phyloP scores from a whole-genome alignment of 2,329 filamentous ascomycete genomes.

The Botryosphaeria agaves region DNA sequence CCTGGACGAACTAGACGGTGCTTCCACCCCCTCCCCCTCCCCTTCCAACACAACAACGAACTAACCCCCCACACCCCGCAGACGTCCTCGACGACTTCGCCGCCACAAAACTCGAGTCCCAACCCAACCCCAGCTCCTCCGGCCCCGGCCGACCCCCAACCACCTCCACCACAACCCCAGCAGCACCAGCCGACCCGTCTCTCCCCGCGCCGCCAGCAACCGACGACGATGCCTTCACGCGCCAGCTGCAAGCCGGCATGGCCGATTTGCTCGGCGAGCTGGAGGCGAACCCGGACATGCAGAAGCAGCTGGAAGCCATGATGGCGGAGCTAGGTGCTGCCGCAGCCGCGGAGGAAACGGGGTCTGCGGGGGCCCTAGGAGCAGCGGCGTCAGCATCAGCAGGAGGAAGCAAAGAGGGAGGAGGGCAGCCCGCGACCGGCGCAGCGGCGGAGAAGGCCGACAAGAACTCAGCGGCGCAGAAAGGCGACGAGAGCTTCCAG shows the following conservation, averaged over 20 bases:
- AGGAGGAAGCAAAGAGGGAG: slow-evolving; percentile 14
- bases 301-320: slow-evolving; percentile 61
- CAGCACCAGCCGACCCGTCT: slow-evolving; percentile 8
- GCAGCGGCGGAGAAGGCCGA: slow-evolving; percentile 7
- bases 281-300: slow-evolving; percentile 45
- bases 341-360: slow-evolving; percentile 14
- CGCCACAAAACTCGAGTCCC: slow-evolving; percentile 38
- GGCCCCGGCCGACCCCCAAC: slow-evolving; percentile 18
- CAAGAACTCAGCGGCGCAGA: slow-evolving; percentile 5
- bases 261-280: slow-evolving; percentile 60
- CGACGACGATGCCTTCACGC: slow-evolving; percentile 61
- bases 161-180: slow-evolving; percentile 3
- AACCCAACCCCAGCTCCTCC: slow-evolving; percentile 11
- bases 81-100: slow-evolving; percentile 91
- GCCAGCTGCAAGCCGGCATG: slow-evolving; percentile 83
- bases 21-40: too few relatives aligned
- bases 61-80: slow-evolving; percentile 16
- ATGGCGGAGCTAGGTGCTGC: slow-evolving; percentile 49
- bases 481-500: slow-evolving; percentile 57
- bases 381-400: slow-evolving; percentile 14
- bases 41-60: neutral
- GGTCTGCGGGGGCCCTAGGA: slow-evolving; percentile 7
- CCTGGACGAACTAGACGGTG: slow-evolving; percentile 81
- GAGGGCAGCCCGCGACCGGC: slow-evolving; percentile 9
- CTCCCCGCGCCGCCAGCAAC: slow-evolving; percentile 14